Conservation (phyloP, 345 rosid genomes). For the Linum usitatissimum region DNA sequence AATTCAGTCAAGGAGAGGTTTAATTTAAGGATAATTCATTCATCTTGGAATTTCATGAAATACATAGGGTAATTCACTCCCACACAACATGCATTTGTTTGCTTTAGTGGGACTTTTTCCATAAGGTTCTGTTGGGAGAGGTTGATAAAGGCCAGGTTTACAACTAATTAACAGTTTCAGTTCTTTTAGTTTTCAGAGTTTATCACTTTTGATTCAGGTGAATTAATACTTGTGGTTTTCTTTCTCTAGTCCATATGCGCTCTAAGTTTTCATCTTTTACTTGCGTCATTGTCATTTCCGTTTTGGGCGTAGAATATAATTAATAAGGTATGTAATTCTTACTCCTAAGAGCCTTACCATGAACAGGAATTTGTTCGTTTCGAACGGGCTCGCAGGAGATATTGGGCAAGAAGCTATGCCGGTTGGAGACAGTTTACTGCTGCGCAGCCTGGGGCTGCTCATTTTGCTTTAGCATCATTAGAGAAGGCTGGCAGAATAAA, state of each 20-base stretch:
- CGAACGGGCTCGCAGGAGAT: constrained; percentile 56
- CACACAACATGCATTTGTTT: background rate
- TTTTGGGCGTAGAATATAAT: too few relatives aligned
- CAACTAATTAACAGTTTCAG: too few relatives aligned
- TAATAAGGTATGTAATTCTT: background rate
- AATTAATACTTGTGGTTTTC: too few relatives aligned
- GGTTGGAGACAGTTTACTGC: constrained; percentile 83
- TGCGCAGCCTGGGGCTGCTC: constrained; percentile 66
- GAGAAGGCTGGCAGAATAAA: constrained; percentile 60
- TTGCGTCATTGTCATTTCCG: background rate
- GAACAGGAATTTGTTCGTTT: constrained; percentile 65
- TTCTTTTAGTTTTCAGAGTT: too few relatives aligned
- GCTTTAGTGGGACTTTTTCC: background rate
- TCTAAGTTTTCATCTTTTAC: background rate
- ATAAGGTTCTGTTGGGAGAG: too few relatives aligned
- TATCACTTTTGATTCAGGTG: too few relatives aligned
- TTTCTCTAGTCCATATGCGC: too few relatives aligned
- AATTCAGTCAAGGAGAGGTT: too few relatives aligned
- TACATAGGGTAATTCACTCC: too few relatives aligned
- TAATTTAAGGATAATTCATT: too few relatives aligned
- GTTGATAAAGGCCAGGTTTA: too few relatives aligned
- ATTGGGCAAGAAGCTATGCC: constrained; percentile 97
- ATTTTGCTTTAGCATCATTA: constrained; percentile 68
- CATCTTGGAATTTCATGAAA: too few relatives aligned
- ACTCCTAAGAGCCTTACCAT: background rate